These are phyloP conservation scores for Vitis rupestris DNA, from an alignment of 164 flowering plant species.

Conservation along the genomic window DNA sequence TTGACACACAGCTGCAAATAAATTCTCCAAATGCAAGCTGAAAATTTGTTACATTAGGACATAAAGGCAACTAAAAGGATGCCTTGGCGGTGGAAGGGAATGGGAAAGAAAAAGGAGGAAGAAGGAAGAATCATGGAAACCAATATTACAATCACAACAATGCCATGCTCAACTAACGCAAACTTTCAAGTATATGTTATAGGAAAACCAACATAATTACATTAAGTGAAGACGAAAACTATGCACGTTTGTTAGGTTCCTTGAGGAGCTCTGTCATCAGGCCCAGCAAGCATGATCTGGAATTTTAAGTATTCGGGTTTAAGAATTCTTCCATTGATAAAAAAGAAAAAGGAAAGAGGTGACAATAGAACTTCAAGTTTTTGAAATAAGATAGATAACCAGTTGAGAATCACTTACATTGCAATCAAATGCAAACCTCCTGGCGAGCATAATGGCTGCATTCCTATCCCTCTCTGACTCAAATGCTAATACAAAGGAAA, in stretches of 20 bases:
- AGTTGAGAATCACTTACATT: conserved; percentile 54
- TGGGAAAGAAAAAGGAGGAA: background rate
- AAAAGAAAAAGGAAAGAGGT: background rate
- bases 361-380: background rate
- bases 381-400: background rate
- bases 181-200: conserved; percentile 27
- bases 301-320: conserved; percentile 6
- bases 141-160: conserved; percentile 15
- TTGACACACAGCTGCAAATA: background rate
- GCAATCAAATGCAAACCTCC: conserved; percentile 86
- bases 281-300: conserved; percentile 83
- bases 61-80: conserved; percentile 48
- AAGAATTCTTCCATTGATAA: background rate
- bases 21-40: background rate
- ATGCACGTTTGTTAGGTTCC: conserved; percentile 24
- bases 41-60: conserved; percentile 26
- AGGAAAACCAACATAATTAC: conserved; percentile 29
- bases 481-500: conserved; percentile 78
- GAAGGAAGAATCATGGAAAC: conserved; percentile 8
- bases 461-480: conserved; percentile 91
- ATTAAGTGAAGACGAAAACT: conserved; percentile 13
- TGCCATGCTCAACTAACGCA: conserved; percentile 18
- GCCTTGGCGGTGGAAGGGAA: conserved; percentile 32
- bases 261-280: conserved; percentile 57
- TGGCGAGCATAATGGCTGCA: conserved; percentile 86